These are phyloP conservation scores for Talaromyces marneffei DNA, from an alignment of 2,329 filamentous ascomycete genomes.

Conservation along the genomic window DNA sequence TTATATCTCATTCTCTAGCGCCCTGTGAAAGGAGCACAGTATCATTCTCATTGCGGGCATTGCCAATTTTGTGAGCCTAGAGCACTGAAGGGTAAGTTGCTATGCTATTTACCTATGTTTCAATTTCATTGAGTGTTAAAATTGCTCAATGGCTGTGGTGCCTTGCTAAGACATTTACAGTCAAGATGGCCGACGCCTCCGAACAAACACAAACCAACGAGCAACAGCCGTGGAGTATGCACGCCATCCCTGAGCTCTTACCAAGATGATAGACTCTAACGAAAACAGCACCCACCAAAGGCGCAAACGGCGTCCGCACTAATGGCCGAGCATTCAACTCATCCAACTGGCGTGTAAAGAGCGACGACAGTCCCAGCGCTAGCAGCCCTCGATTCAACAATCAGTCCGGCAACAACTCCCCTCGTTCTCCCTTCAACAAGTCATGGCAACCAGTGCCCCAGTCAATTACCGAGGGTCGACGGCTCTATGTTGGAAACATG, in stretches of 20 bases:
- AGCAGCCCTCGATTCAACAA: conserved; percentile 25
- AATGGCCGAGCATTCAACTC: conserved; percentile 36
- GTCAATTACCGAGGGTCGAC: conserved; percentile 37
- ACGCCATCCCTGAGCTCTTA: neutral
- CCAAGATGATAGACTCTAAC: conserved; percentile 13
- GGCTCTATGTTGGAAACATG: conserved; percentile 52
- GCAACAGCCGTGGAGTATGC: conserved; percentile 15
- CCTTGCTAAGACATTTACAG: neutral
- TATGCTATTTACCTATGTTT: neutral
- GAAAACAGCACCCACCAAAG: conserved; percentile 26
- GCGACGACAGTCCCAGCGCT: conserved; percentile 30
- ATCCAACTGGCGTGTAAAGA: conserved; percentile 39
- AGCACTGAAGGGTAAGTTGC: neutral
- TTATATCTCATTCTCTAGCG: conserved; percentile 6
- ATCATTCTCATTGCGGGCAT: neutral
- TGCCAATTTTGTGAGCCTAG: neutral
- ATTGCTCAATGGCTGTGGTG: neutral
- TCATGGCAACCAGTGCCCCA: conserved; percentile 22
- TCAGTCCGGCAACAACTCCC: conserved; percentile 24
- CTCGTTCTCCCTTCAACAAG: conserved; percentile 26
- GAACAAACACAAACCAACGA: conserved; percentile 9
- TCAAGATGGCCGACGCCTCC: conserved; percentile 13
- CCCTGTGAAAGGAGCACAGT: neutral
- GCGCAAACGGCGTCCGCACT: conserved; percentile 30
- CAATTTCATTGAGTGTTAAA: neutral